Evolutionary conservation across 352 stramenopile species (phyloP).

Genomic region (Phytophthora cryptogea): DNA sequence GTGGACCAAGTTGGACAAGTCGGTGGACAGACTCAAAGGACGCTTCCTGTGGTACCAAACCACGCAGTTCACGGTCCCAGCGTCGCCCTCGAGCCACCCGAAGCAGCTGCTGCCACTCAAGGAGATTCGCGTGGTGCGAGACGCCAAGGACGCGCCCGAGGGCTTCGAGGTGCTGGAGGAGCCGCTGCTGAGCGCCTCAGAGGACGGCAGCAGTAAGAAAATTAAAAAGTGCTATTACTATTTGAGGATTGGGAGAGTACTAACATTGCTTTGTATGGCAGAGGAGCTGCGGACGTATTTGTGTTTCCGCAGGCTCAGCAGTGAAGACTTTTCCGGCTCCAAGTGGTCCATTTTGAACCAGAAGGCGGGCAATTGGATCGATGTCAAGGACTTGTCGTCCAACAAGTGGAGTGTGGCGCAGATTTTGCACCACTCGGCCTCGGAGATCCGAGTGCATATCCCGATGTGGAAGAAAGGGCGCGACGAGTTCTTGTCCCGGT

Average conservation of each 20-base stretch:
- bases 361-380: constrained; percentile 78
- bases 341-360: constrained; percentile 77
- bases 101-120: constrained; percentile 62
- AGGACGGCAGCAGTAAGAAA: constrained; percentile 41
- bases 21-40: constrained; percentile 59
- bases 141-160: constrained; percentile 69
- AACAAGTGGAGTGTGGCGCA: constrained; percentile 81
- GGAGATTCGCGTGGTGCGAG: constrained; percentile 77
- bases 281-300: constrained; percentile 69
- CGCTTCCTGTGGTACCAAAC: constrained; percentile 72
- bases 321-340: constrained; percentile 66
- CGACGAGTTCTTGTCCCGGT: constrained; percentile 73
- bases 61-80: constrained; percentile 30
- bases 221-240: not conserved
- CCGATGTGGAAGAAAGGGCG: constrained; percentile 67
- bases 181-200: constrained; percentile 44
- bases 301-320: constrained; percentile 67
- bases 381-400: constrained; percentile 77
- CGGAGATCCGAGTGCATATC: constrained; percentile 76
- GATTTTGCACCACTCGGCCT: constrained; percentile 64
- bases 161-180: constrained; percentile 60
- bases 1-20: constrained; percentile 79
- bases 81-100: constrained; percentile 10
- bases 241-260: not conserved
- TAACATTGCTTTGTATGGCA: constrained; percentile 26